These are phyloP conservation scores for Naganishia vaughanmartiniae DNA, from an alignment of 768 basidiomycete species.

Conservation along the genomic window DNA sequence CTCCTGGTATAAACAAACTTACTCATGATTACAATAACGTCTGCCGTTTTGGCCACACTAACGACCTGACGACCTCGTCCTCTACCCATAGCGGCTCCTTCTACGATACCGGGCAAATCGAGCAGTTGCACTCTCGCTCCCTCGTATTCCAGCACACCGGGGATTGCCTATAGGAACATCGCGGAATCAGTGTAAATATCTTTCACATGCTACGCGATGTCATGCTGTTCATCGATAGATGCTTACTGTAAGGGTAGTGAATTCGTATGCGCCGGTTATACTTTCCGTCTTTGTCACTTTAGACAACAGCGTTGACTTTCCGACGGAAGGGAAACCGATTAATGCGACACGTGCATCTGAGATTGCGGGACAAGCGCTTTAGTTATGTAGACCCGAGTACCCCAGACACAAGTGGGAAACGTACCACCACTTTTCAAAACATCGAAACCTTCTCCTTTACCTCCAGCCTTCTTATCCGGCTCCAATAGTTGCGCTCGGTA, in stretches of 20 bases:
- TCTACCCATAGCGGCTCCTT: slow-evolving; percentile 60
- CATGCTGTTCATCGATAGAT: background rate
- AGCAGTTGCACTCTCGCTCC: slow-evolving; percentile 90
- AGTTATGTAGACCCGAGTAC: background rate
- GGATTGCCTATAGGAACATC: slow-evolving; percentile 67
- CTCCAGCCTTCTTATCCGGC: slow-evolving; percentile 73
- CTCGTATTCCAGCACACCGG: slow-evolving; percentile 93
- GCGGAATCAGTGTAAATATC: background rate
- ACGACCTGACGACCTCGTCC: slow-evolving; percentile 96
- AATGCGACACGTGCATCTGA: slow-evolving; percentile 81
- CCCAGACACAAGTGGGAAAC: slow-evolving; percentile 10
- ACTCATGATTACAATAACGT: slow-evolving; percentile 69
- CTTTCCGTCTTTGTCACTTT: slow-evolving; percentile 90
- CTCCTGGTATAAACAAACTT: slow-evolving; percentile 31
- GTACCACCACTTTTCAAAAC: slow-evolving; percentile 71
- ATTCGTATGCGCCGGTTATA: slow-evolving; percentile 88
- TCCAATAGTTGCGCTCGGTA: slow-evolving; percentile 94
- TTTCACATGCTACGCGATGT: background rate
- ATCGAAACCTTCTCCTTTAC: slow-evolving; percentile 77
- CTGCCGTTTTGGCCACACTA: slow-evolving; percentile 83
- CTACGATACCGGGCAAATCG: slow-evolving; percentile 90
- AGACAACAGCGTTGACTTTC: slow-evolving; percentile 86
- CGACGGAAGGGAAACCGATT: slow-evolving; percentile 94
- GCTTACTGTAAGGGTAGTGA: slow-evolving; percentile 80
- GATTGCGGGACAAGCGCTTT: background rate